Base-by-base conservation (phyloP, 2,329 filamentous ascomycete species). In the Verruconis gallopava region DNA sequence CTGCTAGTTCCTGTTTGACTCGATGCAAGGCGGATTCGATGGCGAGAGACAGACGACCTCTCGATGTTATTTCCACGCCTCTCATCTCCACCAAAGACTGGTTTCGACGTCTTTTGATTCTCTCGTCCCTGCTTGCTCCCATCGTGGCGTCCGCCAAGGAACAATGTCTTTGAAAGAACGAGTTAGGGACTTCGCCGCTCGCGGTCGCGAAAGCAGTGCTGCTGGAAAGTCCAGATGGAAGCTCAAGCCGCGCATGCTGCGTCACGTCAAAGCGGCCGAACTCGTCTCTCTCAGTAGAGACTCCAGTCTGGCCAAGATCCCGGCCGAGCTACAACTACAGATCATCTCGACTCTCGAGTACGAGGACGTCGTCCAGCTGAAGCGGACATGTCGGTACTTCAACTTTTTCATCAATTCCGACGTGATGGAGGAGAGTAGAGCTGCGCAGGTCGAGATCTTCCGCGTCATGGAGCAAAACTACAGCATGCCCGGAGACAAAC, bases 291-390 rank as follows among this genome's bases (percentile, higher is more conserved):
- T 40, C 3, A n/a, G 22, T 3, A 14, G 13, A 20, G 4, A 40
- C 12, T 40, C 38, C 2, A 19, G 19, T 11, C 17, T 33, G 3
- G 15, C 21, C 14, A 32, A 14, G n/a, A 15, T 40, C 14, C 38
- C 38, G 33, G 25, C 25, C 4, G 38, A 40, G 32, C 21, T 40
- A 9, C 38, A 40, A 40, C 21, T 40, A n/a, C 32, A 22, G 6
- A 21, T 40, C 12, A 18, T 40, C 38, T 20, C 19, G 19, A 19
- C 21, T 19, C 21, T 40, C 3, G 21, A 22, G 11, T 40, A 40
- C 5, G 12, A 3, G 3, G 9, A 22, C 38, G 25, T 40, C 13
- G 15, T 40, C 14, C 13, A 22, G 14, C 38, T 40, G 12, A 40
- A 32, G 20, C 6, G 18, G 9, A 40, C 38, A 20, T 30, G 11